These are phyloP conservation scores for Russula sp. DNA, from an alignment of 768 basidiomycete genomes.

Conservation along the genomic window DNA sequence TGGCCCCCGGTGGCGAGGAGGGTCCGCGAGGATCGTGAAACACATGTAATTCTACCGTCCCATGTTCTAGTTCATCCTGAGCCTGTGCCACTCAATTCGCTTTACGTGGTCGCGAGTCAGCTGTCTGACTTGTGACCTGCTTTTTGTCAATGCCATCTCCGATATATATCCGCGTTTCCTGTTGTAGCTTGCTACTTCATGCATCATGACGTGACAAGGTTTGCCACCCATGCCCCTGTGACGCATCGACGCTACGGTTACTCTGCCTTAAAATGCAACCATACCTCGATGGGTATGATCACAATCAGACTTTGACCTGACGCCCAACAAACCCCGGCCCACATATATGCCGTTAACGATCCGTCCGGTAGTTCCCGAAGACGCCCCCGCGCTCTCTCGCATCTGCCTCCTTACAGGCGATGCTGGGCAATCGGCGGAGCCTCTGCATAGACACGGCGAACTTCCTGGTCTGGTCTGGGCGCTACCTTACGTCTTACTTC, in stretches of 20 bases:
- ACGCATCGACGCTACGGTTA: not conserved
- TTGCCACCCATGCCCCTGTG: slow-evolving; percentile 5
- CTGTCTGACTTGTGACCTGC: slow-evolving; percentile 7
- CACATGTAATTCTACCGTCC: not conserved
- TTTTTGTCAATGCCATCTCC: slow-evolving; percentile 8
- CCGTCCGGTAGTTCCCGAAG: slow-evolving; percentile 53
- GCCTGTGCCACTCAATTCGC: slow-evolving; percentile 1
- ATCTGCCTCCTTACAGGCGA: slow-evolving; percentile 76
- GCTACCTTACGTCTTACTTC: slow-evolving; percentile 68
- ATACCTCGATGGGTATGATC: not conserved
- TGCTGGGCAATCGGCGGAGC: slow-evolving; percentile 64
- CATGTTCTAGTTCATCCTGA: slow-evolving; percentile 2
- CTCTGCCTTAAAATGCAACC: slow-evolving; percentile 3
- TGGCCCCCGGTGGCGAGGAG: slow-evolving; percentile 23
- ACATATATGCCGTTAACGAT: slow-evolving; percentile 38
- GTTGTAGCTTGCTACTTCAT: not conserved
- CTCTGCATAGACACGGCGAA: slow-evolving; percentile 56
- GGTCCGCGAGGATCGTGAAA: slow-evolving; percentile 12
- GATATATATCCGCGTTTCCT: slow-evolving; percentile 13
- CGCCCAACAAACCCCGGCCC: slow-evolving; percentile 1
- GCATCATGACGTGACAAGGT: not conserved
- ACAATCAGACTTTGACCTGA: not conserved
- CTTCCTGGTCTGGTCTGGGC: slow-evolving; percentile 72
- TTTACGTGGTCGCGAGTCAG: slow-evolving; percentile 6
- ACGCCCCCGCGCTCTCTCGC: slow-evolving; percentile 55